Percentiles rank a stretch among this genome's conserved stretches.
These are phyloP conservation scores for Geotrichum phurueaensis DNA, from an alignment of 1,139 yeast genomes.

Conservation along the genomic window DNA sequence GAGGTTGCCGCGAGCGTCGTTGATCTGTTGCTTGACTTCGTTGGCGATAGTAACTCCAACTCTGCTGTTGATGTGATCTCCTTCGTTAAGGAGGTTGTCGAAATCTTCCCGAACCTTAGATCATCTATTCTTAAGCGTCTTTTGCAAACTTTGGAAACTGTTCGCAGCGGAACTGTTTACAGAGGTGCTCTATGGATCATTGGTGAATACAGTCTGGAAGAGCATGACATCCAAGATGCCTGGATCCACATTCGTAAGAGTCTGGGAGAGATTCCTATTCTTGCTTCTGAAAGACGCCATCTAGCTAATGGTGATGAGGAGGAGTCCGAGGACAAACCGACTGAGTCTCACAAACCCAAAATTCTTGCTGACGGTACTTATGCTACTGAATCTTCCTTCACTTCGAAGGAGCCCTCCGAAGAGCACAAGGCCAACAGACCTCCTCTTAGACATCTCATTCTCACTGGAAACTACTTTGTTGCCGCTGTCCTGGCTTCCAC, in stretches of 20 bases:
- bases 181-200: constrained; percentile 94
- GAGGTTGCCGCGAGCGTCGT: constrained; percentile 92
- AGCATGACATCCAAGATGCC: constrained; percentile 66
- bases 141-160: constrained; percentile 54
- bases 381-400: constrained; percentile 89
- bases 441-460: constrained; percentile 73
- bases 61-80: constrained; percentile 88
- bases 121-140: constrained; percentile 59
- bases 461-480: constrained; percentile 85
- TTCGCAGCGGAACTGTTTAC: constrained; percentile 83
- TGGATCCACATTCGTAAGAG: constrained; percentile 84
- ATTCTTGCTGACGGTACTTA: constrained; percentile 97
- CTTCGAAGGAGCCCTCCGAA: constrained; percentile 36
- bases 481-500: constrained; percentile 87
- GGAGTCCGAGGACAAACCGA: constrained; percentile 30
- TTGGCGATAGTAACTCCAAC: constrained; percentile 73
- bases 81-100: constrained; percentile 90
- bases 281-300: constrained; percentile 60
- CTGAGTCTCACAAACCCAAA: constrained; percentile 57
- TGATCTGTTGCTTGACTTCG: constrained; percentile 77
- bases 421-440: constrained; percentile 43
- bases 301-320: constrained; percentile 37
- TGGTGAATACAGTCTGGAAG: constrained; percentile 82
- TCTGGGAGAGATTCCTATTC: constrained; percentile 87
- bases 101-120: constrained; percentile 80